These are phyloP conservation scores for Didymella lethalis DNA, from an alignment of 2,329 filamentous ascomycete genomes.

Conservation along the genomic window DNA sequence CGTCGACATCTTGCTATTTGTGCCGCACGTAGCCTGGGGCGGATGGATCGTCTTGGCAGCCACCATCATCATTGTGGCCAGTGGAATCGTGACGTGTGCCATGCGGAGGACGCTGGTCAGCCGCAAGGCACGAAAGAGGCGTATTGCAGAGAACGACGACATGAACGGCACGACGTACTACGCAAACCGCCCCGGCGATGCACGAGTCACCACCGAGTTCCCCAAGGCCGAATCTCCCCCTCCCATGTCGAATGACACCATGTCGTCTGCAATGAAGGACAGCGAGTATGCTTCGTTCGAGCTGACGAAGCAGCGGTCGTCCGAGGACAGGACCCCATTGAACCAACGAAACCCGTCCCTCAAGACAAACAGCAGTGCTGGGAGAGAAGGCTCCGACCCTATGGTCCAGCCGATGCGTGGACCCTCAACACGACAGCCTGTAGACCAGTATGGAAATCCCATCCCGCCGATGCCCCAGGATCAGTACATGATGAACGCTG, in stretches of 20 bases:
- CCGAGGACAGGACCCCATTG: conserved; percentile 74
- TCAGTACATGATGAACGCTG: conserved; percentile 54
- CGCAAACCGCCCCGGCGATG: conserved; percentile 53
- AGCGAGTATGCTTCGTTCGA: conserved; percentile 72
- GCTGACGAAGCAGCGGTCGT: conserved; percentile 64
- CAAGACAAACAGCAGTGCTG: conserved; percentile 59
- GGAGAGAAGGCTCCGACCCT: conserved; percentile 52
- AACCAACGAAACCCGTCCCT: conserved; percentile 71
- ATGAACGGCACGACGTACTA: conserved; percentile 97
- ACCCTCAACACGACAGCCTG: conserved; percentile 51
- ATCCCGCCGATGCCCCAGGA: conserved; percentile 55
- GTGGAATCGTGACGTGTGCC: conserved; percentile 86
- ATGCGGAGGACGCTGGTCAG: conserved; percentile 93
- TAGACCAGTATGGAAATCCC: conserved; percentile 72
- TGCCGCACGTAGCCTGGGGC: conserved; percentile 92
- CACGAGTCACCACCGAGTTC: conserved; percentile 48
- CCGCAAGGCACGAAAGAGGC: conserved; percentile 89
- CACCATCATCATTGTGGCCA: conserved; percentile 82
- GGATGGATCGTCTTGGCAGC: conserved; percentile 92
- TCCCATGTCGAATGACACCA: conserved; percentile 62
- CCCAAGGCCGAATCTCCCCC: conserved; percentile 63
- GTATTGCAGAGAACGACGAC: conserved; percentile 91
- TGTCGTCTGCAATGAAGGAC: conserved; percentile 61
- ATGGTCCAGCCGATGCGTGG: conserved; percentile 46
- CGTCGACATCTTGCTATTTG: conserved; percentile 91